phyloP scores from a whole-genome alignment of 1,284 basidiomycete genomes.

The Takashimella tepidaria region DNA sequence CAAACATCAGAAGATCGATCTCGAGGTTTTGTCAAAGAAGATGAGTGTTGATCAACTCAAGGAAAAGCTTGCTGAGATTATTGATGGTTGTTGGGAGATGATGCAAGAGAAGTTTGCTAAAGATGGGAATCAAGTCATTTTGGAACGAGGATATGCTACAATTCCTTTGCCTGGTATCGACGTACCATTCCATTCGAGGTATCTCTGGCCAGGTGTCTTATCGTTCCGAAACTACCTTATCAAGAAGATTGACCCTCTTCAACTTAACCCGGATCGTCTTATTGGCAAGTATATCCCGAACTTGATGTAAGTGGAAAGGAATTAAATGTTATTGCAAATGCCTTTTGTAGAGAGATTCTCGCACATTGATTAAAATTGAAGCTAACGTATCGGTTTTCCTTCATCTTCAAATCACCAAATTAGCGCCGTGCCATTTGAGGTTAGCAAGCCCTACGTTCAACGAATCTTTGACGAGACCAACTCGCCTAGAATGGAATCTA shows the following conservation, averaged over 20 bases:
- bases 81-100: constrained; percentile 72
- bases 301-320: constrained; percentile 61
- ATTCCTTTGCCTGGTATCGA: constrained; percentile 97
- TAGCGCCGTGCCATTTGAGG: constrained; percentile 81
- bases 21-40: constrained; percentile 66
- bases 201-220: constrained; percentile 97
- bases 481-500: constrained; percentile 86
- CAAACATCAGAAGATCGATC: constrained; percentile 94
- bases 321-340: too few relatives aligned
- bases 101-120: constrained; percentile 70
- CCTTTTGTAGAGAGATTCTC: too few relatives aligned
- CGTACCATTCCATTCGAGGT: constrained; percentile 96
- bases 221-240: constrained; percentile 71
- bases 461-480: constrained; percentile 92
- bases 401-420: not conserved
- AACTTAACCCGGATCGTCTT: constrained; percentile 87
- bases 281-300: constrained; percentile 96
- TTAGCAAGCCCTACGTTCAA: constrained; percentile 84
- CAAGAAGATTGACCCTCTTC: constrained; percentile 90
- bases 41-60: constrained; percentile 51
- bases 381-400: too few relatives aligned
- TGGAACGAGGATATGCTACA: constrained; percentile 93
- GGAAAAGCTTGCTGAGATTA: constrained; percentile 75
- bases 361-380: too few relatives aligned
- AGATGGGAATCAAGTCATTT: constrained; percentile 70